Base-by-base conservation (phyloP, 192 early-diverging fungal species). In the Coemansia sp. region DNA sequence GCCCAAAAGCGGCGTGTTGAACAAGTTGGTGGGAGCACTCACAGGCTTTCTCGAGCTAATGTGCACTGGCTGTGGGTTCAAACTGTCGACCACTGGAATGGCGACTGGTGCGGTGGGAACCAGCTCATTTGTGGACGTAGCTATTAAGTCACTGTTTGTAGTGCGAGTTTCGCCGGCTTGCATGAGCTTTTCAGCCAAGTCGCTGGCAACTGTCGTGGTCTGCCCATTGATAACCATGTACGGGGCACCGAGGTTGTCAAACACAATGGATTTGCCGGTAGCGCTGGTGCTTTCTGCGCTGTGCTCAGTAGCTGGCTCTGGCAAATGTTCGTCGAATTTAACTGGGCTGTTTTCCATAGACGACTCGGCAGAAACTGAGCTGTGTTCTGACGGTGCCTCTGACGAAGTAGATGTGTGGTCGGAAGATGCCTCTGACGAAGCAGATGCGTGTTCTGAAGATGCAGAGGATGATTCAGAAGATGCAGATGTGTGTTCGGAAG, bases 121-220 rank as follows among this genome's bases (percentile, higher is more conserved):
- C 49, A 41, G 47, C 54, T 56, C 27, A 29, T 54, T 22, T 4
- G 14, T 54, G 22, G 52, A 10, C 23, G 24, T 11, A 9, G 52
- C 2, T 54, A 2, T 12, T 1, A 24, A 27, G 24, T 19, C 4
- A 27, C 52, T 23, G 12, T 27, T 24, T 24, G 52, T 23, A 43
- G 41, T 15, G 41, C 7, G 23, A 14, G 10, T 9, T 37, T 67
- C 67, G 51, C n/a, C 77, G 6, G 66, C 25, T 19, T 80, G 69
- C 68, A 74, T 68, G 4, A 80, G 59, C 49, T 74, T 74, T 21
- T 70, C 77, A 25, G 77, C 77, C 5, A 80, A 37, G 1, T 71
- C 77, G 3, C 48, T 35, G 0, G 77, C 68, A 2, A 80, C 21
- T 6, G 65, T 8, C 3, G 77, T 68, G 4, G 77, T 68, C 11